phyloP scores from a whole-genome alignment of 2,329 filamentous ascomycete species.

The Thielaviopsis euricoi region DNA sequence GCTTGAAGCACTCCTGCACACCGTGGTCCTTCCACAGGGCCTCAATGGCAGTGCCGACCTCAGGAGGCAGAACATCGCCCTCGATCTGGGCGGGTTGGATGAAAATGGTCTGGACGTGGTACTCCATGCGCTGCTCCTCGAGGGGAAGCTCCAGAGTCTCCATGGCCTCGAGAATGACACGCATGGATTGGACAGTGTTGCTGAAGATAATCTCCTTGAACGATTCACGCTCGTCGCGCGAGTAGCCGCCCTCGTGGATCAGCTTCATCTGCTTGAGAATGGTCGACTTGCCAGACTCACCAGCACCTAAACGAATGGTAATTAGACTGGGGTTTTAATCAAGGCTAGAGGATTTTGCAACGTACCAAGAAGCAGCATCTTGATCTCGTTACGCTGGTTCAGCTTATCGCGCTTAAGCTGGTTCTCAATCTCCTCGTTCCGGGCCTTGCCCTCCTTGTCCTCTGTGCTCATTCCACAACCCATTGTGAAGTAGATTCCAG shows the following conservation, averaged over 20 bases:
- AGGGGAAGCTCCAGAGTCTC: slow-evolving; percentile 61
- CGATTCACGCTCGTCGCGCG: slow-evolving; percentile 62
- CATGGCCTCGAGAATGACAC: slow-evolving; percentile 53
- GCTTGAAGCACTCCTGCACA: slow-evolving; percentile 88
- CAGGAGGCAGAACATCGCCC: slow-evolving; percentile 81
- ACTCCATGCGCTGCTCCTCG: slow-evolving; percentile 83
- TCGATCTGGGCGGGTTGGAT: slow-evolving; percentile 97
- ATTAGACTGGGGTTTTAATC: slow-evolving; percentile 4
- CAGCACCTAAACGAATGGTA: slow-evolving; percentile 48
- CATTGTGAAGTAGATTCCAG: slow-evolving; percentile 45
- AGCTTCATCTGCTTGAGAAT: slow-evolving; percentile 99
- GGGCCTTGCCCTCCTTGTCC: slow-evolving; percentile 99
- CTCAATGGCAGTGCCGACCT: slow-evolving; percentile 85
- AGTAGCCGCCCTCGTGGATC: slow-evolving; percentile 97
- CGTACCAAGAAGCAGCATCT: slow-evolving; percentile 94
- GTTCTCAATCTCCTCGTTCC: slow-evolving; percentile 99
- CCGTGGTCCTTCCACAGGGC: slow-evolving; percentile 85
- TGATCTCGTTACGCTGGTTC: slow-evolving; percentile 98
- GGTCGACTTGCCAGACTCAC: slow-evolving; percentile 86
- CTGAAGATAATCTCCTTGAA: slow-evolving; percentile 59
- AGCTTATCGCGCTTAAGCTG: slow-evolving; percentile 97
- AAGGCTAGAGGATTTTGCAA: slow-evolving; percentile 5
- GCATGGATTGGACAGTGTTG: slow-evolving; percentile 55
- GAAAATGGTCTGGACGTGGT: slow-evolving; percentile 96
- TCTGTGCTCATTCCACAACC: slow-evolving; percentile 99